Base-by-base conservation (phyloP, 176 grass and related monocot species). In the Oryza rufipogon region DNA sequence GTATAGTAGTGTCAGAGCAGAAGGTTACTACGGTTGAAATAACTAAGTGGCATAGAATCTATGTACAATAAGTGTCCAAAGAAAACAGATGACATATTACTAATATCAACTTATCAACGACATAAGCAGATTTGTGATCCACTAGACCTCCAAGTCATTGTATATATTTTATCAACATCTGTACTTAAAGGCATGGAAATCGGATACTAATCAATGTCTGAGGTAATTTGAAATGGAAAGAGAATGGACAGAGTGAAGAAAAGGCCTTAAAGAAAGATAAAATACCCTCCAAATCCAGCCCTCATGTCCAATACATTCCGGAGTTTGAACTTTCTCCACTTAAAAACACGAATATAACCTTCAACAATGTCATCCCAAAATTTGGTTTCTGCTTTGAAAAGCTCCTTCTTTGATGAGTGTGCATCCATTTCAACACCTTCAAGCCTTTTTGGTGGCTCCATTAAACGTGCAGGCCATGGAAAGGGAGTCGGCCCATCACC, bases 301-400 rank as follows among this genome's bases (percentile, higher is more conserved):
- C 92, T 89, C 96, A 98, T 98, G 81, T 98, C 96, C 91, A 98
- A 91, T 32, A 95, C 85, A 91, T 98, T 98, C 61, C 96, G 87
- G 5, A 92, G 28, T 66, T 88, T 94, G 66, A 91, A 78, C 80
- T 93, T 93, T 73, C 85, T 95, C 96, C 96, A 98, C 79, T 79
- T 84, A 71, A 85, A 98, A 88, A 88, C 70, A 66, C 85, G 96
- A 68, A 93, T 70, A 78, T 90, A 92, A 52, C 92, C 80, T 63
- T 73, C 92, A 81, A 93, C 32, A 20, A 91, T 93, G 17, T 85
- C 83, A 76, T 93, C 83, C 96, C 96, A 98, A 66, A 90, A 98
- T 79, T 76, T 78, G 3, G 92, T 88, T 85, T 98, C 96, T 16
- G 96, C 92, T 80, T 73, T 93, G 71, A 93, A 95, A 86, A 98